Evolutionary conservation across 2,329 filamentous ascomycete species (phyloP).

Genomic region (Arthrobotrys conoides): DNA sequence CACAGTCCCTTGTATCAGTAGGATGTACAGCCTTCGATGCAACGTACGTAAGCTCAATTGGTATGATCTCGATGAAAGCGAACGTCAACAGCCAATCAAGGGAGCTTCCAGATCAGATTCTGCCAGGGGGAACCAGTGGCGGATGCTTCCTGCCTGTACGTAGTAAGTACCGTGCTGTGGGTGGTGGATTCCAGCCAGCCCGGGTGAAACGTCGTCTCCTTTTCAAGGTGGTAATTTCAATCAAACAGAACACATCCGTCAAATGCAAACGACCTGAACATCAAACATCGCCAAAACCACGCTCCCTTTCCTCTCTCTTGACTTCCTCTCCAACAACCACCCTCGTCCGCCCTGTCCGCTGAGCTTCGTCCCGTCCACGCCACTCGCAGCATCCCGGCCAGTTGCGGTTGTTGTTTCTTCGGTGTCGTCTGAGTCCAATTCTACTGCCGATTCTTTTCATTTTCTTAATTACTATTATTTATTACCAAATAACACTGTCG

Average conservation of each 20-base stretch:
- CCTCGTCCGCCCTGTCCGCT: constrained; percentile 20
- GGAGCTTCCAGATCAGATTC: constrained; percentile 8
- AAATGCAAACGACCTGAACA: constrained; percentile 38
- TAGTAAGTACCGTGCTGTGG: background rate
- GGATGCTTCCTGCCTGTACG: constrained; percentile 1
- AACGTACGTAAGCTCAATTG: constrained; percentile 25
- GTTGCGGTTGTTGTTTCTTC: constrained; percentile 29
- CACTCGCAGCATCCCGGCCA: constrained; percentile 33
- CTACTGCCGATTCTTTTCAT: constrained; percentile 36
- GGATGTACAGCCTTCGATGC: background rate
- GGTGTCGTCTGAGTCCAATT: constrained; percentile 43
- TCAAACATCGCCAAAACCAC: constrained; percentile 60
- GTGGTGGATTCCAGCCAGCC: constrained; percentile 14
- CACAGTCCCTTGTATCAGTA: background rate
- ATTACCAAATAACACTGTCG: constrained; percentile 1
- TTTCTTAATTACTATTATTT: background rate
- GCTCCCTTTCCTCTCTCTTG: constrained; percentile 19
- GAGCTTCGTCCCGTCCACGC: constrained; percentile 30
- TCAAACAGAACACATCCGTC: constrained; percentile 54
- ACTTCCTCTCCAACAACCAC: constrained; percentile 15
- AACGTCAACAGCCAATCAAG: constrained; percentile 22
- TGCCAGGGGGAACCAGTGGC: constrained; percentile 38
- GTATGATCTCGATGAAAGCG: background rate
- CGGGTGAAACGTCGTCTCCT: constrained; percentile 60
- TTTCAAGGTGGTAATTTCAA: constrained; percentile 56